Conservation (phyloP, 1,139 yeast species). For the Protomyces inouyei region DNA sequence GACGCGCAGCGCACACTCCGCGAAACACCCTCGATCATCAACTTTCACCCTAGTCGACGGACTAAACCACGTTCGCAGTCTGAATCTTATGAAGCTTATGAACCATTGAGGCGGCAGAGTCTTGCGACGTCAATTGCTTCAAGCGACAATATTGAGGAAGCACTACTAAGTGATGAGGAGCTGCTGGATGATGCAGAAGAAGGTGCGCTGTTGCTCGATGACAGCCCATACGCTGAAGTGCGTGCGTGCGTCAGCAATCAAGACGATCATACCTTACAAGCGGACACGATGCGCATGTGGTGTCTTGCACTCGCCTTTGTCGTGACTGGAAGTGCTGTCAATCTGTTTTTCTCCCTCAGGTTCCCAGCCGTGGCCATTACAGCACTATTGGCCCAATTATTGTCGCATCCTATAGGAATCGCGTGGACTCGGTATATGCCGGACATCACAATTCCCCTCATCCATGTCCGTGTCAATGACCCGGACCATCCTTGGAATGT, state of each 20-base stretch:
- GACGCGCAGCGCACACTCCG: constrained; percentile 7
- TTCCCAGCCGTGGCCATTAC: constrained; percentile 53
- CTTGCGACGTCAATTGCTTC: neutral
- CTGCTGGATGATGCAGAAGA: constrained; percentile 12
- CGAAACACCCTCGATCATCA: constrained; percentile 15
- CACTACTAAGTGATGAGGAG: constrained; percentile 16
- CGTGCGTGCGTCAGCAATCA: constrained; percentile 62
- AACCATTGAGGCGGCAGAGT: neutral
- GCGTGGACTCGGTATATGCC: constrained; percentile 47
- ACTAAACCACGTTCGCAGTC: constrained; percentile 10
- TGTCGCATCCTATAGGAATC: constrained; percentile 44
- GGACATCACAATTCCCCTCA: constrained; percentile 33
- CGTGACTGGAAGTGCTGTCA: constrained; percentile 52
- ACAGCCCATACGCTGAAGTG: constrained; percentile 38
- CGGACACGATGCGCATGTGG: constrained; percentile 45
- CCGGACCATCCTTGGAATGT: constrained; percentile 12
- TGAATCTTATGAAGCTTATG: constrained; percentile 1
- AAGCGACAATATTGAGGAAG: neutral
- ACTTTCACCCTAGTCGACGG: constrained; percentile 12
- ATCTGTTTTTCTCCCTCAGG: constrained; percentile 56
- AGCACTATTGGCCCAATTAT: constrained; percentile 52
- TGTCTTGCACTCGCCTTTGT: constrained; percentile 45
- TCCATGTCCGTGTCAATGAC: constrained; percentile 5
- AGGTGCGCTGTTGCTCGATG: constrained; percentile 12
- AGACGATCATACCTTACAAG: constrained; percentile 54